phyloP scores from a whole-genome alignment of 1,284 basidiomycete species.

The Heterobasidion parviporum region DNA sequence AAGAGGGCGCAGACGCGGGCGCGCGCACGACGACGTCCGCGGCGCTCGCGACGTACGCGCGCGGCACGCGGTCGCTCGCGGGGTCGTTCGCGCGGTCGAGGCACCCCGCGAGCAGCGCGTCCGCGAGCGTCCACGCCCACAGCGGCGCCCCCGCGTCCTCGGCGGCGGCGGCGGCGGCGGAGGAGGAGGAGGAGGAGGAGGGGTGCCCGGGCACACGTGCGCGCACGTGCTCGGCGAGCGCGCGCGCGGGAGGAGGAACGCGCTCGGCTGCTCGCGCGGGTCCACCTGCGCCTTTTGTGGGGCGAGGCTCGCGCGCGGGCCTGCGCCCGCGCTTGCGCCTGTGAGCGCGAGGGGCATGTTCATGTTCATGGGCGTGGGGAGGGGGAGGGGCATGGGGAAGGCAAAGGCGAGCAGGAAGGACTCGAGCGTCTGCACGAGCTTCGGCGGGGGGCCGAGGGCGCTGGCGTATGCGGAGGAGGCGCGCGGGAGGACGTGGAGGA shows the following conservation, averaged over 20 bases:
- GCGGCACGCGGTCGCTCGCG: background rate
- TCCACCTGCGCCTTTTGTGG: background rate
- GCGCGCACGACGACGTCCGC: background rate
- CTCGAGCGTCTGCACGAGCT: constrained; percentile 26
- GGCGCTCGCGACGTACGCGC: background rate
- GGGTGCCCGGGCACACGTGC: too few relatives aligned
- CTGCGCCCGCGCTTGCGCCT: background rate
- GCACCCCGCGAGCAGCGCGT: background rate
- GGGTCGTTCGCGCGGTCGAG: background rate
- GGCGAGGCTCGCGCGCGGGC: background rate
- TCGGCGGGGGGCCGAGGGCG: constrained; percentile 9
- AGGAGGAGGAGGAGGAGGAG: too few relatives aligned
- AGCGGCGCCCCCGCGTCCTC: background rate
- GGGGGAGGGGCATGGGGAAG: constrained; percentile 7
- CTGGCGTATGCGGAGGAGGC: constrained; percentile 9
- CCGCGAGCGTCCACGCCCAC: background rate
- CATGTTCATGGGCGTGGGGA: background rate
- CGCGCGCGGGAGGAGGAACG: background rate
- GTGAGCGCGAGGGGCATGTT: background rate
- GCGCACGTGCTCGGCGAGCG: background rate
- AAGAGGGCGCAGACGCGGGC: background rate
- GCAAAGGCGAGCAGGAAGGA: constrained; percentile 28
- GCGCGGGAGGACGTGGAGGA: constrained; percentile 24
- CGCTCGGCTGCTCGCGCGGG: background rate
- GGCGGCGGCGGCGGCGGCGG: too few relatives aligned